Evolutionary conservation across 1,139 yeast genomes (phyloP).

Genomic region (Taphrina flavorubra): DNA sequence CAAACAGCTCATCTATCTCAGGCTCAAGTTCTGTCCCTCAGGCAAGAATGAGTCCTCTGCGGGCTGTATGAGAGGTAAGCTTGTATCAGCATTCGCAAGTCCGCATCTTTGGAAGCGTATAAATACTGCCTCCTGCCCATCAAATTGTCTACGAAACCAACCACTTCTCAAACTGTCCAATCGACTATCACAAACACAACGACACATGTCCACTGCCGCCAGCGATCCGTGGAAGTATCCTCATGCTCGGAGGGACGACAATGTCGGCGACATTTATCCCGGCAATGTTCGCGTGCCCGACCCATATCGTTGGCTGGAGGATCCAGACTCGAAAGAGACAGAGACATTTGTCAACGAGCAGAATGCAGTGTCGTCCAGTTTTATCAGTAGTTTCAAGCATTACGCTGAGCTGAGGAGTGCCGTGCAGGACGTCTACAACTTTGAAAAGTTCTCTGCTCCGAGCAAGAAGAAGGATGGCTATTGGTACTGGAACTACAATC

Average conservation of each 20-base stretch:
- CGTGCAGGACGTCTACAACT: slow-evolving; percentile 21
- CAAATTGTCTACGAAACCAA: background rate
- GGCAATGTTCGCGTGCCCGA: slow-evolving; percentile 34
- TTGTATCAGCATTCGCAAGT: background rate
- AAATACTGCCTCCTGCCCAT: slow-evolving; percentile 2
- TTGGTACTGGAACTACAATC: slow-evolving; percentile 37
- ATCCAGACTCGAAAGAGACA: slow-evolving; percentile 38
- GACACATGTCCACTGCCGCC: slow-evolving; percentile 2
- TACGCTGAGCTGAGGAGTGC: slow-evolving; percentile 1
- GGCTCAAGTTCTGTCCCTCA: background rate
- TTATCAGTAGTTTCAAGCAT: slow-evolving; percentile 12
- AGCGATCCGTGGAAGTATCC: slow-evolving; percentile 29
- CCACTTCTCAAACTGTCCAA: background rate
- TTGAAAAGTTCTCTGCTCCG: slow-evolving; percentile 33
- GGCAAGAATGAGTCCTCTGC: background rate
- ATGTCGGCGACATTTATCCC: slow-evolving; percentile 29
- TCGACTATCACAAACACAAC: background rate
- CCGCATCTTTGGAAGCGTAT: background rate
- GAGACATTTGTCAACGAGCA: slow-evolving; percentile 36
- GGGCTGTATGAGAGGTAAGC: background rate
- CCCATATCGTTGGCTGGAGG: slow-evolving; percentile 37
- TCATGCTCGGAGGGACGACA: slow-evolving; percentile 22
- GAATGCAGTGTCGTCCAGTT: slow-evolving; percentile 23
- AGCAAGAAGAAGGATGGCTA: slow-evolving; percentile 28
- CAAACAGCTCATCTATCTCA: slow-evolving; percentile 1